phyloP scores from a whole-genome alignment of 2,329 filamentous ascomycete species.

The Trichoderma sp. region DNA sequence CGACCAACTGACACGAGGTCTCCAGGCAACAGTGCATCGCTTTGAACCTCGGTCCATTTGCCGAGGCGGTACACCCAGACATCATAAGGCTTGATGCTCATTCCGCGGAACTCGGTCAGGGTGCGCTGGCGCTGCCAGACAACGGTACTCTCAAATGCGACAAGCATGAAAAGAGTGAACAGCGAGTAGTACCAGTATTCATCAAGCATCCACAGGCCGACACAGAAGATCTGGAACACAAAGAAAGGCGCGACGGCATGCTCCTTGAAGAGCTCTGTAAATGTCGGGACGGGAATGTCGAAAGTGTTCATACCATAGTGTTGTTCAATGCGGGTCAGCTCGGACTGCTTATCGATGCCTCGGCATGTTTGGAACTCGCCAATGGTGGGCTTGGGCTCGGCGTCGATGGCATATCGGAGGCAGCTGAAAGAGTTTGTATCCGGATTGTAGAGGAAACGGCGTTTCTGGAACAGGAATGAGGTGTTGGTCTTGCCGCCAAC shows the following conservation, averaged over 20 bases:
- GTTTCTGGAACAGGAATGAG: constrained; percentile 97
- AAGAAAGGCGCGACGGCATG: constrained; percentile 99
- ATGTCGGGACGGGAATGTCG: constrained; percentile 95
- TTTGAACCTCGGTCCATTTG: constrained; percentile 85
- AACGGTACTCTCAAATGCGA: constrained; percentile 95
- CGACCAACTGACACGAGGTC: constrained; percentile 90
- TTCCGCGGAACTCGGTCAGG: constrained; percentile 92
- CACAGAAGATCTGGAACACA: constrained; percentile 98
- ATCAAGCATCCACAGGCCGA: constrained; percentile 96
- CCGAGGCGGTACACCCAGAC: constrained; percentile 86
- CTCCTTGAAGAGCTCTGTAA: constrained; percentile 94
- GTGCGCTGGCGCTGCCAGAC: constrained; percentile 99
- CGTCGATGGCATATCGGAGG: constrained; percentile 79
- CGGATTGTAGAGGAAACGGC: constrained; percentile 83
- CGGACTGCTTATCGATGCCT: constrained; percentile 72
- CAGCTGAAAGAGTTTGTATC: constrained; percentile 76
- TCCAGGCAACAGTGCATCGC: constrained; percentile 88
- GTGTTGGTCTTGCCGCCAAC: constrained; percentile 71
- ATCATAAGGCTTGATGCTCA: constrained; percentile 99
- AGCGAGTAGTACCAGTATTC: constrained; percentile 99
- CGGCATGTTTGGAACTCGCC: constrained; percentile 76
- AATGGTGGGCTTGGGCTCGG: constrained; percentile 78
- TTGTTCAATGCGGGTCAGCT: constrained; percentile 78
- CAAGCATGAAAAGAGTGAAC: constrained; percentile 98
- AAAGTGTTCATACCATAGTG: constrained; percentile 97